Base-by-base conservation (phyloP, 2,329 filamentous ascomycete species). In the Ophiostoma perfectum region DNA sequence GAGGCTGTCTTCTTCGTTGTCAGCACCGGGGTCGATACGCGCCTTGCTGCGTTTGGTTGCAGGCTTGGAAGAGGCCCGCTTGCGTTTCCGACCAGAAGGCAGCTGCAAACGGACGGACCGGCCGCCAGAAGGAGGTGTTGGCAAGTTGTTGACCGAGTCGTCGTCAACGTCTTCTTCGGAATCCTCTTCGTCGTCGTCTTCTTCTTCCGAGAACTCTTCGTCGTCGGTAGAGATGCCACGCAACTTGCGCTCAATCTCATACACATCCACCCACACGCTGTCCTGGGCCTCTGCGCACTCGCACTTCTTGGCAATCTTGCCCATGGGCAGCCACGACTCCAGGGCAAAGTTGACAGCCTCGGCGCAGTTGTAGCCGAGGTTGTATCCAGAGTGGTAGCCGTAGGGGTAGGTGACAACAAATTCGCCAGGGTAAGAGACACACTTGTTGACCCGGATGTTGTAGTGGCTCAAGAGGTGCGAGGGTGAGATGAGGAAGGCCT, bases 351-450 rank as follows among this genome's bases (percentile, higher is more conserved):
- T 99, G 80, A 99, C 95, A 7, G 95, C 97, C 77, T 99, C 95
- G 41, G 95, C 95, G 78, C 95, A 99, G 77, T 99, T 99, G 81
- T 99, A 99, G 16, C 96, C 95, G 49, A 99, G 82, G 74, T 99
- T 99, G 78, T 96, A 99, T 4, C 95, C 95, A 5, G 95, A 99
- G 76, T 99, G 95, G 77, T 99, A 99, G 36, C 95, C 95, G 75
- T 98, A 99, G 0, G 95, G 95, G 76, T 97, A 99, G 0, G 95
- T 99, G 72, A 99, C 96, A 71, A 99, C 93, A 72, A 99, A 99
- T 76, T 99, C 95, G 70, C 95, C 94, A 71, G 97, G 95, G 74
- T 97, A 93, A 65, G 96, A 96, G 12, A 98, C 91, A 71, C 96
- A 86, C 75, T 92, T 94, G 81, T 99, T 99, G 76, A 98, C 96